Percentiles rank a stretch among this genome's conserved stretches.
Evolutionary conservation across 805 yeast genomes (phyloP).

Genomic region (Hanseniaspora valbyensis): DNA sequence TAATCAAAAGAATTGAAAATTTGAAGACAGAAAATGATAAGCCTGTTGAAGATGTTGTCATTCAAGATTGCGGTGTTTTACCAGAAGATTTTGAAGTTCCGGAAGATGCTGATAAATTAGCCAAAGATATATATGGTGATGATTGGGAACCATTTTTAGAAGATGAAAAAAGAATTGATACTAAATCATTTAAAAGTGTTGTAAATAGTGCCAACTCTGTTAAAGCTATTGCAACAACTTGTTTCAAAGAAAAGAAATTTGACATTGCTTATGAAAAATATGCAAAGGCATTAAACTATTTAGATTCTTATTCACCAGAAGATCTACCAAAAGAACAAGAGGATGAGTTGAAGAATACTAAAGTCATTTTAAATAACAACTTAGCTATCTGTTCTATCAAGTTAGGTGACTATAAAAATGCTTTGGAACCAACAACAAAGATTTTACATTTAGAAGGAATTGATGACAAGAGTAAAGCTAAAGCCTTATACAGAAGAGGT

Average conservation of each 20-base stretch:
- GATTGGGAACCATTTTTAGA: conserved; percentile 61
- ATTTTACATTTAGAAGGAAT: conserved; percentile 52
- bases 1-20: conserved; percentile 69
- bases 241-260: conserved; percentile 55
- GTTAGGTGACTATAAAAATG: conserved; percentile 42
- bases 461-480: conserved; percentile 54
- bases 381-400: conserved; percentile 66
- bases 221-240: conserved; percentile 67
- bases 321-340: conserved; percentile 41
- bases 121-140: conserved; percentile 78
- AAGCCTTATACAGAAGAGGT: conserved; percentile 82
- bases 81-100: conserved; percentile 46
- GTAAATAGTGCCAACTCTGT: conserved; percentile 51
- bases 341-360: conserved; percentile 22
- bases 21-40: conserved; percentile 54
- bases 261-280: conserved; percentile 56
- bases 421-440: conserved; percentile 48
- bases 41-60: conserved; percentile 60
- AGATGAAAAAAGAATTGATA: conserved; percentile 59
- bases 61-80: conserved; percentile 69
- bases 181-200: conserved; percentile 52
- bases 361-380: conserved; percentile 46
- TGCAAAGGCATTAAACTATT: conserved; percentile 56
- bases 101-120: conserved; percentile 33
- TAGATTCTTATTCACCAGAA: conserved; percentile 49